Percentiles rank a stretch among this genome's conserved stretches.
Evolutionary conservation across 106 monocot species (phyloP).

Genomic region (Dendrobium nobile): DNA sequence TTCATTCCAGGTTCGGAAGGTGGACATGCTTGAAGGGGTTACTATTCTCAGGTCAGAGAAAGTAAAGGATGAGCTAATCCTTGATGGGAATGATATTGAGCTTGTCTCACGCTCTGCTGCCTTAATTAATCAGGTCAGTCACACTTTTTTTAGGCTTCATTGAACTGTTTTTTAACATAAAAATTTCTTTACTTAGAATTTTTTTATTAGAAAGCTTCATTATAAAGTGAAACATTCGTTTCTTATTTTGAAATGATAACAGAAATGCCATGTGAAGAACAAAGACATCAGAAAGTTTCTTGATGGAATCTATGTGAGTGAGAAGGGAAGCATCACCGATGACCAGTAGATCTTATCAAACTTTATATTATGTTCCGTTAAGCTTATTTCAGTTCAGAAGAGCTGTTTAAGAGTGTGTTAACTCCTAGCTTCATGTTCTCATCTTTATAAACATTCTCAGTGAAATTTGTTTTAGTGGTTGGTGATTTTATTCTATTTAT

Average conservation of each 20-base stretch:
- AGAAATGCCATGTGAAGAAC: constrained; percentile 79
- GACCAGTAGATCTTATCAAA: constrained; percentile 14
- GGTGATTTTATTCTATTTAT: too few relatives aligned
- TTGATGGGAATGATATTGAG: constrained; percentile 87
- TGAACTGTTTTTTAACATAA: too few relatives aligned
- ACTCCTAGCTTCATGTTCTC: too few relatives aligned
- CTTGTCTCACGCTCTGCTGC: constrained; percentile 78
- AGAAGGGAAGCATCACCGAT: constrained; percentile 37
- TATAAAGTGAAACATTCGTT: too few relatives aligned
- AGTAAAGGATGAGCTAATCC: constrained; percentile 82
- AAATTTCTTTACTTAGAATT: too few relatives aligned
- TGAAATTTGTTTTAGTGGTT: too few relatives aligned
- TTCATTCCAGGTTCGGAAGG: constrained; percentile 58
- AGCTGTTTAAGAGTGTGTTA: too few relatives aligned
- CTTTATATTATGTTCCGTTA: too few relatives aligned
- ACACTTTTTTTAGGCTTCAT: background rate
- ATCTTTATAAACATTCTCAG: too few relatives aligned
- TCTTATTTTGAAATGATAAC: background rate
- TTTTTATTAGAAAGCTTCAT: too few relatives aligned
- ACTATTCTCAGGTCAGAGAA: constrained; percentile 61
- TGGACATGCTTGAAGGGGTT: constrained; percentile 79
- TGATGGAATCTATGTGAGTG: constrained; percentile 75
- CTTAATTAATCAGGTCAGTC: constrained; percentile 73
- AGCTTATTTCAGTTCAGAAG: too few relatives aligned
- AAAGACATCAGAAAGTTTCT: constrained; percentile 70